These are phyloP conservation scores for Stromatinia cepivora DNA, from an alignment of 2,329 filamentous ascomycete species.

Conservation along the genomic window DNA sequence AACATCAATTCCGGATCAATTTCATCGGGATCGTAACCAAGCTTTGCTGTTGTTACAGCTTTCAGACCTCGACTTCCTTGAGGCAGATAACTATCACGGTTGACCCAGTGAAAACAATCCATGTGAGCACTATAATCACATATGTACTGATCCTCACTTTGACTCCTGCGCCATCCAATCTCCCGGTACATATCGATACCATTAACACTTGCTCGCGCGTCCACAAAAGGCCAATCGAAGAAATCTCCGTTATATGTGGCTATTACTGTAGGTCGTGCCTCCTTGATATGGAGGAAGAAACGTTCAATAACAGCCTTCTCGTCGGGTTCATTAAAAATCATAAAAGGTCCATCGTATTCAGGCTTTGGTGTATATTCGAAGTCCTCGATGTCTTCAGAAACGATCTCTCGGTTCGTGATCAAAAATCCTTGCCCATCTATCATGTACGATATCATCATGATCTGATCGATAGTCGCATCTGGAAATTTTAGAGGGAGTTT, in stretches of 20 bases:
- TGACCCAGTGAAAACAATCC: constrained; percentile 99
- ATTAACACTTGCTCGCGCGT: constrained; percentile 86
- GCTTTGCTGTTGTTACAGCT: constrained; percentile 94
- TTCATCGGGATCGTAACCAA: constrained; percentile 97
- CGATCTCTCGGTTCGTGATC: constrained; percentile 96
- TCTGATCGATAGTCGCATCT: constrained; percentile 88
- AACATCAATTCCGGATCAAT: constrained; percentile 98
- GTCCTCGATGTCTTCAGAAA: constrained; percentile 94
- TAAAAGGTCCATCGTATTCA: constrained; percentile 91
- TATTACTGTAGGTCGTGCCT: constrained; percentile 91
- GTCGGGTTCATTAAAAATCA: constrained; percentile 97
- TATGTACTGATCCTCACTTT: constrained; percentile 85
- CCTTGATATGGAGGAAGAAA: constrained; percentile 95
- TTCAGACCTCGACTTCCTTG: constrained; percentile 97
- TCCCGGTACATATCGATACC: constrained; percentile 99
- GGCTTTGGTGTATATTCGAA: constrained; percentile 98
- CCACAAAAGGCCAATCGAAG: constrained; percentile 99
- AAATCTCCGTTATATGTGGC: constrained; percentile 99
- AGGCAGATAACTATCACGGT: constrained; percentile 94
- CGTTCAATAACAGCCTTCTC: constrained; percentile 85
- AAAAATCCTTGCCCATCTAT: constrained; percentile 97
- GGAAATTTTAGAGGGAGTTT: constrained; percentile 96
- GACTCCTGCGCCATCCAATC: constrained; percentile 94
- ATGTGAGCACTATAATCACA: constrained; percentile 96
- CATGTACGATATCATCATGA: constrained; percentile 99